A percentile compares a stretch with the other conserved stretches of the same genome.
These are phyloP conservation scores for Gracilariopsis chorda DNA, from an alignment of 23 red algal genomes.

Conservation along the genomic window DNA sequence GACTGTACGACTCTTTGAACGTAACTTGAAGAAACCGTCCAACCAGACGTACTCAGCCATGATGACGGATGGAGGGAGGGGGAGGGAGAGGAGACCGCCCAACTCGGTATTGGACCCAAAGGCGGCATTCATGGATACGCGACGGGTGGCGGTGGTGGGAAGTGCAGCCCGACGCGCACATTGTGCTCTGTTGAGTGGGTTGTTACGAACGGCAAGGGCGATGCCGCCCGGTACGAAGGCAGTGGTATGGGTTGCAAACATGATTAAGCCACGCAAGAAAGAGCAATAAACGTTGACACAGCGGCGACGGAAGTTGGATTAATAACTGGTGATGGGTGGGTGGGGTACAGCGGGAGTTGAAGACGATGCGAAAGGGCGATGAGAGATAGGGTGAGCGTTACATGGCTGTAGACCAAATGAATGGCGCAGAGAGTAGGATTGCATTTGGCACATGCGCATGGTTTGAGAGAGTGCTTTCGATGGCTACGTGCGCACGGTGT, in stretches of 20 bases:
- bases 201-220: neutral
- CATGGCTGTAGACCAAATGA: too few relatives aligned
- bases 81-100: neutral
- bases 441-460: too few relatives aligned
- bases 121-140: neutral
- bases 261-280: too few relatives aligned
- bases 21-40: conserved; percentile 69
- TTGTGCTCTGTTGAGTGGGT: neutral
- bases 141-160: neutral
- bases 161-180: neutral
- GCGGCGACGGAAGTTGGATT: too few relatives aligned
- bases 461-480: too few relatives aligned
- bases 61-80: neutral
- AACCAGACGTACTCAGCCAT: conserved; percentile 96
- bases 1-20: conserved; percentile 60
- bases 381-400: too few relatives aligned
- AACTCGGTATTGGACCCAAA: neutral
- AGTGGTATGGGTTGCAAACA: neutral
- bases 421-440: too few relatives aligned
- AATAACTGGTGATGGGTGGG: too few relatives aligned
- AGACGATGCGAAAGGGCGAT: neutral
- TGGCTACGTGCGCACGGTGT: too few relatives aligned
- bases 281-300: too few relatives aligned
- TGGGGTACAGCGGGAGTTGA: neutral
- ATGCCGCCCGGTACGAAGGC: conserved; percentile 7